Conservation (phyloP, 2,329 filamentous ascomycete species). For the Penicillium paneum region DNA sequence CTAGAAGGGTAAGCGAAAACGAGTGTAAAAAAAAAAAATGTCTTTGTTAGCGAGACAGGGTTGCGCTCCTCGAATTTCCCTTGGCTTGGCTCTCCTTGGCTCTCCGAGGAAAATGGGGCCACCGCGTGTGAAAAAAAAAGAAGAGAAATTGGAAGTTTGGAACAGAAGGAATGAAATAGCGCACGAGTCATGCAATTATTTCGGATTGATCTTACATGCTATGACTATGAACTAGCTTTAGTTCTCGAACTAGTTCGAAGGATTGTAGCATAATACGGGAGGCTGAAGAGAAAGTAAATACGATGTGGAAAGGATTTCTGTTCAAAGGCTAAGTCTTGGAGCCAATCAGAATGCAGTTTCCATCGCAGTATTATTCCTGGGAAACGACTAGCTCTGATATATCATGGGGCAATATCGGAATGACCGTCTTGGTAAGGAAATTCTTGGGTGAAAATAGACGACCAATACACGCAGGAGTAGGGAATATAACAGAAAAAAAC, state of each 20-base stretch:
- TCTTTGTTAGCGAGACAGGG: constrained; percentile 8
- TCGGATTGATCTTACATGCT: not conserved
- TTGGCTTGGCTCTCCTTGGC: not conserved
- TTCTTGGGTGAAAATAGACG: constrained; percentile 7
- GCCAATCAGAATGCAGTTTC: not conserved
- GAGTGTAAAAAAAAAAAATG: not conserved
- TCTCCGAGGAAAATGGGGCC: not conserved
- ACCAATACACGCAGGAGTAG: not conserved
- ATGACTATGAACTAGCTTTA: not conserved
- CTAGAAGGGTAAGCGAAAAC: not conserved
- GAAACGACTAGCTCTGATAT: constrained; percentile 1
- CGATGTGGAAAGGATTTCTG: not conserved
- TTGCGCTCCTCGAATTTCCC: not conserved
- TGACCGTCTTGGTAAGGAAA: not conserved
- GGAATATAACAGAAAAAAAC: not conserved
- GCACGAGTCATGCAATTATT: constrained; percentile 23
- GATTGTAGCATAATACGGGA: not conserved
- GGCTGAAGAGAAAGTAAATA: not conserved
- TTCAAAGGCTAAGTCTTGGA: not conserved
- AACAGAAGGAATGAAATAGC: not conserved
- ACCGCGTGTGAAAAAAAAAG: not conserved
- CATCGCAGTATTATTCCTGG: constrained; percentile 4
- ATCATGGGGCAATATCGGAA: constrained; percentile 5
- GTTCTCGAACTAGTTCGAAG: not conserved
- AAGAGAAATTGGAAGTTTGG: not conserved